These are phyloP conservation scores for Suillus fuscotomentosus DNA, from an alignment of 768 basidiomycete species.

Conservation along the genomic window DNA sequence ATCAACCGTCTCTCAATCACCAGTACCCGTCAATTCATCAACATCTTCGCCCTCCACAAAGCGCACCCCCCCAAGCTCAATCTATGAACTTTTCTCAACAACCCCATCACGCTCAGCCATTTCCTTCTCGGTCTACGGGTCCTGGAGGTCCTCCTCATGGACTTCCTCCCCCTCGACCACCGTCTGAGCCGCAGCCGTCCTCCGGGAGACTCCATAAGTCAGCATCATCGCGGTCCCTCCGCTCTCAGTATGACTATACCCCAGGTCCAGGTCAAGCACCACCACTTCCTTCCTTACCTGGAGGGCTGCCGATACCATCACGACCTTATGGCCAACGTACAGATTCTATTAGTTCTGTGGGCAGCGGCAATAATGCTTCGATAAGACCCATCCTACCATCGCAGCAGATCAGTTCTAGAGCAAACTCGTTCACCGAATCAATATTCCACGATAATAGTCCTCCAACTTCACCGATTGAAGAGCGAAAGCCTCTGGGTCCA, in stretches of 20 bases:
- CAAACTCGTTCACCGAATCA: slow-evolving; percentile 48
- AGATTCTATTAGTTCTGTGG: slow-evolving; percentile 15
- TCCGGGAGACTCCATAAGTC: slow-evolving; percentile 45
- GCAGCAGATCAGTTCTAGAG: slow-evolving; percentile 50
- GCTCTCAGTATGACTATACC: slow-evolving; percentile 49
- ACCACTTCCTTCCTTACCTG: slow-evolving; percentile 38
- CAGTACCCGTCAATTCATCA: slow-evolving; percentile 14
- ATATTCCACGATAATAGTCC: slow-evolving; percentile 75
- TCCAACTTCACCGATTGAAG: slow-evolving; percentile 74
- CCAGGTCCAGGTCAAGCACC: slow-evolving; percentile 25
- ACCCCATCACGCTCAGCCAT: slow-evolving; percentile 11
- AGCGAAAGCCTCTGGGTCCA: slow-evolving; percentile 58
- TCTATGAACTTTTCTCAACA: slow-evolving; percentile 18
- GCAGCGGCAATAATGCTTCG: slow-evolving; percentile 27
- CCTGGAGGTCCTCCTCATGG: slow-evolving; percentile 13
- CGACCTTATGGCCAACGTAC: slow-evolving; percentile 20
- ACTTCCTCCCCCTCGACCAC: slow-evolving; percentile 38
- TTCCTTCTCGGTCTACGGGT: slow-evolving; percentile 12
- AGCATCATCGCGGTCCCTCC: slow-evolving; percentile 58
- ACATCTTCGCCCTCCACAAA: slow-evolving; percentile 7
- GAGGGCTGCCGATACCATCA: slow-evolving; percentile 31
- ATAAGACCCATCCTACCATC: slow-evolving; percentile 64
- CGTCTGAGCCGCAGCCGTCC: slow-evolving; percentile 41
- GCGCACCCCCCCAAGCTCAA: slow-evolving; percentile 17
- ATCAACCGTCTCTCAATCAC: slow-evolving; percentile 19